These are phyloP conservation scores for Cladophialophora carrionii DNA, from an alignment of 2,329 filamentous ascomycete genomes.

Conservation along the genomic window DNA sequence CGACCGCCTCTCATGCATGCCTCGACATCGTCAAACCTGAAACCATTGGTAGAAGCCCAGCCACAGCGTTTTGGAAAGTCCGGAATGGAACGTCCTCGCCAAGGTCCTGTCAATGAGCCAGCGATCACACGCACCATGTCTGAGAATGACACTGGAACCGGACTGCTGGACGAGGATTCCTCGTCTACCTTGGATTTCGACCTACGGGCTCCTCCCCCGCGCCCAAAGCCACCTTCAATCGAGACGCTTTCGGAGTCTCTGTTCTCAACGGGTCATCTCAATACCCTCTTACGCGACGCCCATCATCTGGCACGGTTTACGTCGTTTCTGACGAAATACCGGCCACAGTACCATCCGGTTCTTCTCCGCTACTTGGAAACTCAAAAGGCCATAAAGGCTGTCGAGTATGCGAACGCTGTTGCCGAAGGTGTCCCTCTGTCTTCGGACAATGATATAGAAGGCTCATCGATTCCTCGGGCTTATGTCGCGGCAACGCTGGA, in stretches of 20 bases:
- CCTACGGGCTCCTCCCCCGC: constrained; percentile 48
- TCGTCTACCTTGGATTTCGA: constrained; percentile 41
- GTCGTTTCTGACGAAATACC: constrained; percentile 48
- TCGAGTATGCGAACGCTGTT: constrained; percentile 52
- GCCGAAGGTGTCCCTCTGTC: constrained; percentile 42
- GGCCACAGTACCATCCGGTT: constrained; percentile 42
- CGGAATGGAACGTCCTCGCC: constrained; percentile 20
- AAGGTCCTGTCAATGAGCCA: constrained; percentile 2
- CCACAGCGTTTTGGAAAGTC: constrained; percentile 14
- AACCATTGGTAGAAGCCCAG: not conserved
- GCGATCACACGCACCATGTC: constrained; percentile 20
- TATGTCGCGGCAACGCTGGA: constrained; percentile 44
- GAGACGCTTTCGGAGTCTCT: constrained; percentile 47
- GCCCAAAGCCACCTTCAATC: constrained; percentile 40
- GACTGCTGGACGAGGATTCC: constrained; percentile 7
- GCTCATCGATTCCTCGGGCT: constrained; percentile 5
- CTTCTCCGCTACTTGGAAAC: constrained; percentile 47
- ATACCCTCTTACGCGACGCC: constrained; percentile 48
- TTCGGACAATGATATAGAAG: constrained; percentile 33
- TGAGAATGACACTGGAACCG: constrained; percentile 14
- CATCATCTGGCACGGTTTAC: constrained; percentile 44
- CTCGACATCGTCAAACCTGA: constrained; percentile 13
- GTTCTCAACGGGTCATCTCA: constrained; percentile 50
- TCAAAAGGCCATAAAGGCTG: constrained; percentile 49
- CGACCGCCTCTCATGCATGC: constrained; percentile 17